Evolutionary conservation across 2,329 filamentous ascomycete species (phyloP).

Genomic region (Hawksworthiomyces lignivorus): DNA sequence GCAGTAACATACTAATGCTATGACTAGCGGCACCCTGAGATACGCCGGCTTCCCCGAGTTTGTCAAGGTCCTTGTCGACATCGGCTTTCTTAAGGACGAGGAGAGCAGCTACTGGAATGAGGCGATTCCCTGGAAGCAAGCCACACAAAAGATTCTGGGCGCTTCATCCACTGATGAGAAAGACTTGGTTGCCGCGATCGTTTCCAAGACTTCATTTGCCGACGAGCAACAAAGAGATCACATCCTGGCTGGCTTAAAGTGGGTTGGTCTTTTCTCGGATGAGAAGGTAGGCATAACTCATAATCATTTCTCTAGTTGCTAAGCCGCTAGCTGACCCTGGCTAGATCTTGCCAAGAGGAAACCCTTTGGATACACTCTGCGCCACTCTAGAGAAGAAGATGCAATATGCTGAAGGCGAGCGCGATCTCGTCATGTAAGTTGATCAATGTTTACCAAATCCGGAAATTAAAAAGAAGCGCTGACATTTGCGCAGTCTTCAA

Average conservation of each 20-base stretch:
- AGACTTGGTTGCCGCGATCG: slow-evolving; percentile 66
- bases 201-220: slow-evolving; percentile 66
- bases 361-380: slow-evolving; percentile 85
- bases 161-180: slow-evolving; percentile 57
- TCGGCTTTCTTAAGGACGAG: slow-evolving; percentile 76
- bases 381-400: slow-evolving; percentile 86
- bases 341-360: slow-evolving; percentile 62
- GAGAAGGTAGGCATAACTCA: slow-evolving; percentile 54
- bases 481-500: slow-evolving; percentile 46
- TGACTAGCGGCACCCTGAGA: slow-evolving; percentile 62
- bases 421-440: slow-evolving; percentile 62
- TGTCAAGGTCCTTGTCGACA: slow-evolving; percentile 78
- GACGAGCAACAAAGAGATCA: slow-evolving; percentile 61
- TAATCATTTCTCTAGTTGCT: background rate
- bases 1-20: no score
- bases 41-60: slow-evolving; percentile 90
- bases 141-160: slow-evolving; percentile 68
- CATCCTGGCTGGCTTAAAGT: slow-evolving; percentile 56
- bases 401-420: slow-evolving; percentile 74
- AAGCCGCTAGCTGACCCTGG: background rate
- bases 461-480: background rate
- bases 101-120: slow-evolving; percentile 57
- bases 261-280: slow-evolving; percentile 60
- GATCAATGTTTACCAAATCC: no score
- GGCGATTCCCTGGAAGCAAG: slow-evolving; percentile 74